phyloP scores from a whole-genome alignment of 176 grass and related monocot genomes.

The Panicum miliaceum region DNA sequence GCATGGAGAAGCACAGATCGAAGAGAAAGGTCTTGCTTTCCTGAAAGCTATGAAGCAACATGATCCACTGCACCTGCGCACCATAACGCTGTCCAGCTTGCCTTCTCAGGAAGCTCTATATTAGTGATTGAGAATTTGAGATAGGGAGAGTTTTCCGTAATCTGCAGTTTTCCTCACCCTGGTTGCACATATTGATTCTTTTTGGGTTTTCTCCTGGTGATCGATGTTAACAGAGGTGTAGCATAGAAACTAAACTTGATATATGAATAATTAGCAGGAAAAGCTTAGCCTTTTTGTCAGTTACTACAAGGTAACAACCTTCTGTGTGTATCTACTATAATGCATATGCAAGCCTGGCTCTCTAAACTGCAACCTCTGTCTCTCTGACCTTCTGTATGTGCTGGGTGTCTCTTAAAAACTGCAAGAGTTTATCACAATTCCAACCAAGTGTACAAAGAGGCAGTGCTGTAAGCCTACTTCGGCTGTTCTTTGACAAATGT shows the following conservation, averaged over 20 bases:
- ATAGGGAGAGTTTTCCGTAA: conserved; percentile 41
- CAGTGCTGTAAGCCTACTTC: not conserved
- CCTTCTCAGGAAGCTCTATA: conserved; percentile 14
- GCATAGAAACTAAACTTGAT: conserved; percentile 37
- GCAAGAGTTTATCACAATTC: conserved; percentile 46
- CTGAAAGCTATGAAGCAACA: conserved; percentile 33
- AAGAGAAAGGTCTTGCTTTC: conserved; percentile 43
- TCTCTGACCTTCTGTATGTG: conserved; percentile 12
- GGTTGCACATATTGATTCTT: conserved; percentile 68
- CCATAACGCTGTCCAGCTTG: not conserved
- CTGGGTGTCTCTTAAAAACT: conserved; percentile 15
- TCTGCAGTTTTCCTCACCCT: conserved; percentile 51
- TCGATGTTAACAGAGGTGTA: conserved; percentile 49
- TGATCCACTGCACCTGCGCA: not conserved
- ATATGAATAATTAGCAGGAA: conserved; percentile 59
- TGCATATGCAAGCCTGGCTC: not conserved
- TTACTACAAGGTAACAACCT: not conserved
- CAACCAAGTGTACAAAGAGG: not conserved
- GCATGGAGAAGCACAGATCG: conserved; percentile 25
- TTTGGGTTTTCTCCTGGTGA: conserved; percentile 37
- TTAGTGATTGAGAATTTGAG: conserved; percentile 35
- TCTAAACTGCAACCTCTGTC: conserved; percentile 4
- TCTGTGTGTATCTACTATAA: conserved; percentile 34
- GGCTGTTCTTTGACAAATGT: not conserved
- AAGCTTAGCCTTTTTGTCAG: conserved; percentile 47